phyloP scores from a whole-genome alignment of 2,329 filamentous ascomycete genomes.

The Ascochyta viciae-villosae region DNA sequence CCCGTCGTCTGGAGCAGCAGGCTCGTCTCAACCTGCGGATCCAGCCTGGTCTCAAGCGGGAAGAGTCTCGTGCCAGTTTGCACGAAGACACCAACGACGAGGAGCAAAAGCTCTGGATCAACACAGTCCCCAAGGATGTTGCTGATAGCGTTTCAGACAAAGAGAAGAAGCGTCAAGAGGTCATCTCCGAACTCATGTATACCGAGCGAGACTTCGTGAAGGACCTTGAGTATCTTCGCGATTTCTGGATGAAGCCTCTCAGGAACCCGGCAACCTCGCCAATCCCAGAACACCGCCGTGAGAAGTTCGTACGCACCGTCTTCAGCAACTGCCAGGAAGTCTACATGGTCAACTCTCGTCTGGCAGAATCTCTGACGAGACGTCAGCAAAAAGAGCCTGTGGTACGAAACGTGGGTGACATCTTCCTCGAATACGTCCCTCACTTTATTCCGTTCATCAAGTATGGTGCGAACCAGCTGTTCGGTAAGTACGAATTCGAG shows the following conservation, averaged over 20 bases:
- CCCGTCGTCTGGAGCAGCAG: conserved; percentile 90
- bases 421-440: conserved; percentile 90
- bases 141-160: conserved; percentile 87
- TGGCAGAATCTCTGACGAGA: conserved; percentile 86
- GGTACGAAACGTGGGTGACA: conserved; percentile 88
- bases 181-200: conserved; percentile 98
- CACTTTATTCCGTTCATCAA: conserved; percentile 95
- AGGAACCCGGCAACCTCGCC: conserved; percentile 74
- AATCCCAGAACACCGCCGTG: conserved; percentile 84
- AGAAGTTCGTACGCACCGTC: conserved; percentile 90
- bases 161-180: conserved; percentile 97
- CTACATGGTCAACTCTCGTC: conserved; percentile 85
- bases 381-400: conserved; percentile 90
- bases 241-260: conserved; percentile 97
- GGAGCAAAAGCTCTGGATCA: conserved; percentile 99
- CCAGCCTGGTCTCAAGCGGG: conserved; percentile 81
- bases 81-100: conserved; percentile 91
- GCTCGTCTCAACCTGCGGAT: conserved; percentile 92
- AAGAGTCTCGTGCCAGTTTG: conserved; percentile 72
- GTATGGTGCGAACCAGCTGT: conserved; percentile 94
- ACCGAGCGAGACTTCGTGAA: conserved; percentile 99
- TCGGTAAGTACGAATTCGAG: conserved; percentile 97
- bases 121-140: conserved; percentile 93
- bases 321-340: conserved; percentile 98
- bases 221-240: conserved; percentile 93